Evolutionary conservation across 2,329 filamentous ascomycete genomes (phyloP).

Genomic region (Alternaria sp.): DNA sequence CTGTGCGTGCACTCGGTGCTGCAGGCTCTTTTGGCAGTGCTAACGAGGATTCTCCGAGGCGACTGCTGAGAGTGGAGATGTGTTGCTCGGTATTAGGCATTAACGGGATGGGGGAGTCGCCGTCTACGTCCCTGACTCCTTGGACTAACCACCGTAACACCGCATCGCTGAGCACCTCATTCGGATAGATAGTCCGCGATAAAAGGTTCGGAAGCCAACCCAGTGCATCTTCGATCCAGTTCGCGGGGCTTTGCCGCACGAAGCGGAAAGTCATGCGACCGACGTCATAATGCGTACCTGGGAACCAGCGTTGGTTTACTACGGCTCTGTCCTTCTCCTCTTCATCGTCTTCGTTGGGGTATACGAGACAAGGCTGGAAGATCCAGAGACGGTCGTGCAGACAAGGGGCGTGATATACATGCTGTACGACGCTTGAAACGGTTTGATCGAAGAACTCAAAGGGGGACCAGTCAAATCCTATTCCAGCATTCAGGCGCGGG

Average conservation of each 20-base stretch:
- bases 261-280: slow-evolving; percentile 47
- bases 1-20: slow-evolving; percentile 14
- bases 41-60: slow-evolving; percentile 15
- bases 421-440: slow-evolving; percentile 40
- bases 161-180: slow-evolving; percentile 41
- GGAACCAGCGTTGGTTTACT: slow-evolving; percentile 45
- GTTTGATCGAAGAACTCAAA: slow-evolving; percentile 48
- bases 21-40: neutral
- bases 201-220: slow-evolving; percentile 37
- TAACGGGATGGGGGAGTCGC: slow-evolving; percentile 8
- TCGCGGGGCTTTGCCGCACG: slow-evolving; percentile 34
- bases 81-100: slow-evolving; percentile 23
- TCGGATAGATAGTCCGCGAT: slow-evolving; percentile 39
- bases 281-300: slow-evolving; percentile 48
- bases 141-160: slow-evolving; percentile 42
- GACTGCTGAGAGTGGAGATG: slow-evolving; percentile 19
- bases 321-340: slow-evolving; percentile 14
- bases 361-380: slow-evolving; percentile 34
- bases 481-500: slow-evolving; percentile 42
- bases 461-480: slow-evolving; percentile 45
- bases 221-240: slow-evolving; percentile 35
- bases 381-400: slow-evolving; percentile 46
- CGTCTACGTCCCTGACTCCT: slow-evolving; percentile 27
- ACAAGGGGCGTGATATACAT: slow-evolving; percentile 41
- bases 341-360: slow-evolving; percentile 1